phyloP scores from a whole-genome alignment of 2,329 filamentous ascomycete species.

The Exophiala calicioides region DNA sequence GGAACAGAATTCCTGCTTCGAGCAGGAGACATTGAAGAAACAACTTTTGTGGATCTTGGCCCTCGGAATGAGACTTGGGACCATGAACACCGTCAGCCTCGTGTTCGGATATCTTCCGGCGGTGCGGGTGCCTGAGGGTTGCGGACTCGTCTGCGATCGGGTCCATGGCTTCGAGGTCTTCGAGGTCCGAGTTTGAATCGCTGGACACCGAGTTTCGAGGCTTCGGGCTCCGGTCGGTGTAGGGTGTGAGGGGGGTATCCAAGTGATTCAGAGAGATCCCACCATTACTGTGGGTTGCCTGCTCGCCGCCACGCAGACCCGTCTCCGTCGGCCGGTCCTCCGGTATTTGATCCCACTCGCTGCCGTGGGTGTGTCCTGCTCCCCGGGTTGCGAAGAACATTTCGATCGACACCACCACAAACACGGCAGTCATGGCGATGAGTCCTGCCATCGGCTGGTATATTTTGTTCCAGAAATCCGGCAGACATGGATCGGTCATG shows the following conservation, averaged over 20 bases:
- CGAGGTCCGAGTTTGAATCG: slow-evolving; percentile 58
- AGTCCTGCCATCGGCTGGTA: slow-evolving; percentile 52
- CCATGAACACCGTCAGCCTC: slow-evolving; percentile 13
- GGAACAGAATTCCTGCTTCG: slow-evolving; percentile 81
- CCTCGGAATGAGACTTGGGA: slow-evolving; percentile 20
- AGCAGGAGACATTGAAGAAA: slow-evolving; percentile 77
- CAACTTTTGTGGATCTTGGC: slow-evolving; percentile 63
- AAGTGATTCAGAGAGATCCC: slow-evolving; percentile 20
- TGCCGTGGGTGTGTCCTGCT: slow-evolving; percentile 59
- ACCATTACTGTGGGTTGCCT: slow-evolving; percentile 13
- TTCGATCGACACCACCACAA: slow-evolving; percentile 54
- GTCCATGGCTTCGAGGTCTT: slow-evolving; percentile 47
- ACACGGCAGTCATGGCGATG: slow-evolving; percentile 48
- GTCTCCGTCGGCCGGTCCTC: slow-evolving; percentile 7
- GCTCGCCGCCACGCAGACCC: no score
- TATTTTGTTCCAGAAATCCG: slow-evolving; percentile 47
- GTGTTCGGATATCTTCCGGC: slow-evolving; percentile 27
- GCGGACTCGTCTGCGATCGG: slow-evolving; percentile 46
- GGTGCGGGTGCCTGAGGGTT: slow-evolving; percentile 31
- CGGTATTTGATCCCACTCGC: slow-evolving; percentile 49
- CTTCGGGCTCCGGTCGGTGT: slow-evolving; percentile 17
- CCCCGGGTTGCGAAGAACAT: slow-evolving; percentile 68
- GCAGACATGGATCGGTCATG: slow-evolving; percentile 64
- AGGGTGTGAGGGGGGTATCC: slow-evolving; percentile 18
- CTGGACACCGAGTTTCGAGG: slow-evolving; percentile 19